Percentiles rank a stretch among this genome's conserved stretches.
Evolutionary conservation across 305 asterid genomes (phyloP).

Genomic region (Fraxinus angustifolia): DNA sequence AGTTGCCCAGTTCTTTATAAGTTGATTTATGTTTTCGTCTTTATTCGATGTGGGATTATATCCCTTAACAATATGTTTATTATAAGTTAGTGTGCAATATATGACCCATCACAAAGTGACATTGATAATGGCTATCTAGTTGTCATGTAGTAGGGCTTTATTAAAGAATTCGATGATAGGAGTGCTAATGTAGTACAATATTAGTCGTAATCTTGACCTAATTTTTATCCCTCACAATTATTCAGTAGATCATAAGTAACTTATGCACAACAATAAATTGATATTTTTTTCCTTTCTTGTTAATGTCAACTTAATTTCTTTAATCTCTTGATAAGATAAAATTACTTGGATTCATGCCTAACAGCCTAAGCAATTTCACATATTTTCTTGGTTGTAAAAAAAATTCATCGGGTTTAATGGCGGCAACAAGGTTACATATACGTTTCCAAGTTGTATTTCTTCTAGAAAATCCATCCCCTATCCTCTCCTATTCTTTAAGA

Average conservation of each 20-base stretch:
- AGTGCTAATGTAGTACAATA: neutral
- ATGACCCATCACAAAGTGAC: neutral
- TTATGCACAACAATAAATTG: neutral
- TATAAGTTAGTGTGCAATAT: neutral
- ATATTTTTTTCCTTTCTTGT: neutral
- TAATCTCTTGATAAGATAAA: neutral
- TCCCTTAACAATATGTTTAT: neutral
- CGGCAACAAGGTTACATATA: neutral
- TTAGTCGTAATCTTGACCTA: neutral
- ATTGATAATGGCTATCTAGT: neutral
- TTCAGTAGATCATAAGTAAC: neutral
- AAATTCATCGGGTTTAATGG: neutral
- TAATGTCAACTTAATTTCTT: neutral
- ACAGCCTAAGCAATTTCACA: neutral
- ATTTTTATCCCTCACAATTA: neutral
- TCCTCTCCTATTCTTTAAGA: neutral
- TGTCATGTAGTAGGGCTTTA: neutral
- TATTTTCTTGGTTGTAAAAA: neutral
- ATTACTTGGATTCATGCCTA: neutral
- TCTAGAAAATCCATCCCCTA: neutral
- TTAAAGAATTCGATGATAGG: neutral
- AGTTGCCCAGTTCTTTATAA: too few relatives aligned
- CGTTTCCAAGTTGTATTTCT: neutral
- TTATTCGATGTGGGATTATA: neutral
- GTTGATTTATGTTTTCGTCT: too few relatives aligned